Conservation (phyloP, 345 rosid species). For the Boechera divaricarpa region DNA sequence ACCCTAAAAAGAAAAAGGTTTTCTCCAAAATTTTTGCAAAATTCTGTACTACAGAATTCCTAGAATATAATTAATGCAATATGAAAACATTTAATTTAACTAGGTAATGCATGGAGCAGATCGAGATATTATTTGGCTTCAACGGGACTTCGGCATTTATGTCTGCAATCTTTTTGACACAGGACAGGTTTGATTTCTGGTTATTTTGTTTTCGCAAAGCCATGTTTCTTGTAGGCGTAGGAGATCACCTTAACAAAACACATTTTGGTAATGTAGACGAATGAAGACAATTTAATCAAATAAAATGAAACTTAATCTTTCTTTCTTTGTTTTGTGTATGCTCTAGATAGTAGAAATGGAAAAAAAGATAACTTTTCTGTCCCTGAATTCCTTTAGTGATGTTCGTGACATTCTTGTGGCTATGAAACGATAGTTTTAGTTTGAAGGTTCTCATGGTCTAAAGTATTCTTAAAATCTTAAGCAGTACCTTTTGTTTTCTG, state of each 20-base stretch:
- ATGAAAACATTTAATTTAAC: constrained; percentile 43
- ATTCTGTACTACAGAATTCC: neutral
- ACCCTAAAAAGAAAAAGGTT: constrained; percentile 92
- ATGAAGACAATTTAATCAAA: constrained; percentile 5
- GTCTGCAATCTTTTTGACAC: constrained; percentile 96
- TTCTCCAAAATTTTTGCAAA: constrained; percentile 16
- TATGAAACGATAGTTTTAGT: constrained; percentile 10
- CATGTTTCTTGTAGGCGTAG: constrained; percentile 3
- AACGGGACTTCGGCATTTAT: constrained; percentile 96
- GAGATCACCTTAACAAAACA: constrained; percentile 1
- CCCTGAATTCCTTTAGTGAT: neutral
- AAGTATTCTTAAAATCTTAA: neutral
- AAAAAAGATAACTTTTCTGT: neutral
- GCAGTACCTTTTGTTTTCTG: neutral
- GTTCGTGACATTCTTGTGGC: constrained; percentile 4
- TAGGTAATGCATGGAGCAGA: constrained; percentile 99
- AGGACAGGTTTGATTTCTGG: constrained; percentile 74
- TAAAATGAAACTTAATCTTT: neutral
- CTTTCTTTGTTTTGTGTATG: neutral
- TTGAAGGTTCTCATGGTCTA: neutral
- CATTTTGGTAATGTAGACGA: neutral
- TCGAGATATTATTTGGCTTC: constrained; percentile 94
- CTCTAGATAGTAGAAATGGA: neutral
- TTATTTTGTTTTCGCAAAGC: neutral
- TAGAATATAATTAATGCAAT: constrained; percentile 31